Percentiles rank a stretch among this genome's conserved stretches.
These are phyloP conservation scores for Ceratopteris richardii DNA, from an alignment of 75 land plant genomes.

Conservation along the genomic window DNA sequence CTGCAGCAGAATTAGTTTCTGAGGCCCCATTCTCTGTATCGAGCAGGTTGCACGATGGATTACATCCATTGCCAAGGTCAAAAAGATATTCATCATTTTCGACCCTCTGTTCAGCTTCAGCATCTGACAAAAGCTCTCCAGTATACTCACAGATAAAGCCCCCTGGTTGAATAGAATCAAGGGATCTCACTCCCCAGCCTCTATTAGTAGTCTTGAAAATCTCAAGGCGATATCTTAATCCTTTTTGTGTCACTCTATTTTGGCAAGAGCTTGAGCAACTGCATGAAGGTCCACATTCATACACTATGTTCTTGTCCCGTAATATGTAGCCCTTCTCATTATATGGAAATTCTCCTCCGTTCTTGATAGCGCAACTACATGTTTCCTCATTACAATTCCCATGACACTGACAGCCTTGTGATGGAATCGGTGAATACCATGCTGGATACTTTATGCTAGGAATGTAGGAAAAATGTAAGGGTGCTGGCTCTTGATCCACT, in stretches of 20 bases:
- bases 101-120: conserved; percentile 25
- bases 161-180: conserved; percentile 72
- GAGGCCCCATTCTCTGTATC: conserved; percentile 43
- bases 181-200: conserved; percentile 80
- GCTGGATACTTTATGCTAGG: conserved; percentile 41
- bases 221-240: conserved; percentile 55
- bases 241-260: conserved; percentile 75
- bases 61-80: conserved; percentile 37
- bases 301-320: conserved; percentile 62
- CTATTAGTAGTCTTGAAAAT: conserved; percentile 71
- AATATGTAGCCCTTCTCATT: conserved; percentile 67
- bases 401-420: conserved; percentile 50
- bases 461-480: conserved; percentile 51
- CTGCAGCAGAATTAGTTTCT: background rate
- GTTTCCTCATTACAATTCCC: conserved; percentile 41
- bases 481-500: conserved; percentile 46
- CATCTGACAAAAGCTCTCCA: conserved; percentile 44
- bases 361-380: conserved; percentile 58
- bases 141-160: conserved; percentile 72
- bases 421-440: conserved; percentile 33
- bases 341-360: conserved; percentile 72
- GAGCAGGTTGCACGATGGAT: conserved; percentile 39
- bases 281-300: conserved; percentile 84
- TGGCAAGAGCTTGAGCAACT: conserved; percentile 61
- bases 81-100: conserved; percentile 39